These are phyloP conservation scores for Citrus hindsii DNA, from an alignment of 345 rosid species.

Conservation along the genomic window DNA sequence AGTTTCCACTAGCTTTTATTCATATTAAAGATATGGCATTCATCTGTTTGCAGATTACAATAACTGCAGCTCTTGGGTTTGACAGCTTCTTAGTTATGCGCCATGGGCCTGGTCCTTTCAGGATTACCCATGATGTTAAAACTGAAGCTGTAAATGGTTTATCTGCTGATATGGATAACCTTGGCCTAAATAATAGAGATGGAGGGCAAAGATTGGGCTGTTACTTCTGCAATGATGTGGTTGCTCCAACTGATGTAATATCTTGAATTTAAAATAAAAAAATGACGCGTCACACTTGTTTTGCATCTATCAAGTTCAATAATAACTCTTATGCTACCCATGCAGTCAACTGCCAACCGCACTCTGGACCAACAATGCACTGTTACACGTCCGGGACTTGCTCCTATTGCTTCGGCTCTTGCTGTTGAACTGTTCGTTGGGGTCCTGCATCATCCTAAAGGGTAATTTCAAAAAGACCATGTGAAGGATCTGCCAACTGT, in stretches of 20 bases:
- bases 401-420: constrained; percentile 91
- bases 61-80: constrained; percentile 91
- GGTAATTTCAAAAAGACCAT: constrained; percentile 43
- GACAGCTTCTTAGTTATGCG: constrained; percentile 98
- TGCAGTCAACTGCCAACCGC: constrained; percentile 92
- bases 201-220: constrained; percentile 72
- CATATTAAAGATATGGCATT: not conserved
- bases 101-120: constrained; percentile 86
- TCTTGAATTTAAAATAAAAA: constrained; percentile 4
- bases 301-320: not conserved
- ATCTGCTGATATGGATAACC: constrained; percentile 39
- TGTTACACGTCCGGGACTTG: constrained; percentile 93
- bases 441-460: constrained; percentile 77
- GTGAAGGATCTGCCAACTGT: not conserved
- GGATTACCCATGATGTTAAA: constrained; percentile 25
- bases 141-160: constrained; percentile 25
- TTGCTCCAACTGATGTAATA: constrained; percentile 91
- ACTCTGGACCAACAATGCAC: constrained; percentile 98
- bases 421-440: constrained; percentile 85
- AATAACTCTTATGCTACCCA: constrained; percentile 8
- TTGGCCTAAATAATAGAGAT: constrained; percentile 35
- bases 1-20: not conserved
- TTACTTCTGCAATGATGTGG: constrained; percentile 96
- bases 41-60: constrained; percentile 55
- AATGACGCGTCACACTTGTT: constrained; percentile 1